Evolutionary conservation across 306 rosid genomes (phyloP), one percentile per base, ranked within the genome.

Genomic region (Prunus dulcis): DNA sequence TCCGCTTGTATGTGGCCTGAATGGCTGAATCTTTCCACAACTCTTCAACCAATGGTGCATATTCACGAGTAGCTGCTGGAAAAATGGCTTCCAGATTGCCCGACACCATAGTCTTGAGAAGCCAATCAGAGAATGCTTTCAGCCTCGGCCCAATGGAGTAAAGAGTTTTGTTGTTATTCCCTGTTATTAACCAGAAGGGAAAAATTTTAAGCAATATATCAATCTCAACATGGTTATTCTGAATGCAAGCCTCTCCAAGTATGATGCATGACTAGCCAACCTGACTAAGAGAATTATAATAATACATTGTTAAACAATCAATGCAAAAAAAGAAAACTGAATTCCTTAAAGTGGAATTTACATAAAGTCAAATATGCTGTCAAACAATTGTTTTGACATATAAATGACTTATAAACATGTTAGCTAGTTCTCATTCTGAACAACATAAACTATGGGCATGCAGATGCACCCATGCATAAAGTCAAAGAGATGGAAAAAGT

Each of bases 11-110:
- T 28, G 98, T 87, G 57, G 96, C 98, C 77, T 88, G 88, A 79
- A 89, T 82, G 72, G 99, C 99, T 57, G 92, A 78, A 82, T 89
- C 93, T 63, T 86, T 81, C 98, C 98, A 96, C 80, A 96, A 80
- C 89, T 92, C 99, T 79, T 89, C 98, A 32, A 96, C 85, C 72
- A 92, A 63, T 18, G 99, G 99, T 53, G 93, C 92, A 82, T 96
- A 96, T 81, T 96, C 99, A 81, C 97, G 93, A 61, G 92, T 92
- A 69, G 99, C 99, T 12, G 99, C 99, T 65, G 99, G 99, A 81
- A 96, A 96, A 79, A 96, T 88, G 64, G 91, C 91, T 84, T 92
- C 99, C 81, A 96, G 85, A 83, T 90, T 89, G 81, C 99, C 99
- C 0, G 90, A 82, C 51, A 84, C 97, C 96, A 92, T 96, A 49